These are phyloP conservation scores for Fusarium paranaense DNA, from an alignment of 2,329 filamentous ascomycete species.

Conservation along the genomic window DNA sequence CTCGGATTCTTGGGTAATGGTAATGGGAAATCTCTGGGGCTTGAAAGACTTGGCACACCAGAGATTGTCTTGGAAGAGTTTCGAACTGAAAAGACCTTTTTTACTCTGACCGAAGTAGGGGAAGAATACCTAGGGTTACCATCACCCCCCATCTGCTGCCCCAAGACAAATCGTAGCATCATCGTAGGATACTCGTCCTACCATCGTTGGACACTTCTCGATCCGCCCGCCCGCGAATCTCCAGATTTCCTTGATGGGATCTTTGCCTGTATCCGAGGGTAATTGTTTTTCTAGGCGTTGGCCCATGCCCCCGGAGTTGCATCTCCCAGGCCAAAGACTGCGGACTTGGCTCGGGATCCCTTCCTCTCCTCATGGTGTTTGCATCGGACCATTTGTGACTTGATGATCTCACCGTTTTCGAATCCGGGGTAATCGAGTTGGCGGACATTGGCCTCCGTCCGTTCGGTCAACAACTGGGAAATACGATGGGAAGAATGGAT, in stretches of 20 bases:
- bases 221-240: not conserved
- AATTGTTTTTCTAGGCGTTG: not conserved
- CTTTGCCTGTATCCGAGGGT: not conserved
- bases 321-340: not conserved
- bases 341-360: slow-evolving; percentile 3
- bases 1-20: slow-evolving; percentile 1
- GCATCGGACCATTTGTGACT: not conserved
- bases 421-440: slow-evolving; percentile 1
- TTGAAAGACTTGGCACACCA: not conserved
- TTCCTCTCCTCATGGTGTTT: not conserved
- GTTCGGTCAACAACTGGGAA: not conserved
- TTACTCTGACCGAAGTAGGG: not conserved
- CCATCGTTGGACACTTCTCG: not conserved
- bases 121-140: not conserved
- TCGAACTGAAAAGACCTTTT: not conserved
- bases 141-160: not conserved
- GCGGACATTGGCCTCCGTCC: slow-evolving; percentile 1
- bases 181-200: not conserved
- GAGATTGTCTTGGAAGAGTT: not conserved
- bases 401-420: slow-evolving; percentile 3
- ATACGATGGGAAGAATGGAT: not conserved
- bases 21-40: not conserved
- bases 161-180: not conserved
- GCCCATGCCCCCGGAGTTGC: not conserved
- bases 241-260: not conserved